Conservation (phyloP, 257 asterid species). For the Fraxinus pennsylvanica region DNA sequence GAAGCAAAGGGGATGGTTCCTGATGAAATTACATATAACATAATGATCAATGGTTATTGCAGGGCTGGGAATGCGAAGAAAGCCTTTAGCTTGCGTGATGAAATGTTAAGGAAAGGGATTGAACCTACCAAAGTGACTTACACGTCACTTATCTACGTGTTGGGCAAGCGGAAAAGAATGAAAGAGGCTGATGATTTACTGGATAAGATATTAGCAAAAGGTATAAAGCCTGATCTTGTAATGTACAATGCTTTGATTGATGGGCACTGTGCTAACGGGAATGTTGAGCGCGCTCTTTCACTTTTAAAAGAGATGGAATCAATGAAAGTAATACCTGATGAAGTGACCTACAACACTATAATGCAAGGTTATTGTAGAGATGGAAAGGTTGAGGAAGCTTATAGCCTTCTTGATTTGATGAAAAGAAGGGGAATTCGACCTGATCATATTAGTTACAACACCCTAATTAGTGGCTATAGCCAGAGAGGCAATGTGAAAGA, state of each 20-base stretch:
- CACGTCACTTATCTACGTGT: constrained; percentile 46
- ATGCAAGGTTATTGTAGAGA: constrained; percentile 55
- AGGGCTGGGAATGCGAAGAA: constrained; percentile 40
- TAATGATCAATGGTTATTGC: constrained; percentile 49
- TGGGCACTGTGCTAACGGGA: constrained; percentile 51
- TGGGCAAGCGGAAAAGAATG: constrained; percentile 53
- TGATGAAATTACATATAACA: constrained; percentile 52
- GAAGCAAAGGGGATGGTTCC: constrained; percentile 38
- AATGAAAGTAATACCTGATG: constrained; percentile 52
- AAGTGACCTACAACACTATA: constrained; percentile 48
- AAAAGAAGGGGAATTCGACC: constrained; percentile 45
- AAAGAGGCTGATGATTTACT: constrained; percentile 54
- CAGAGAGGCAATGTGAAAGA: constrained; percentile 39
- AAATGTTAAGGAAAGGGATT: constrained; percentile 49
- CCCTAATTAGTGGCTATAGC: constrained; percentile 50
- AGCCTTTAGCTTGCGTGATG: constrained; percentile 49
- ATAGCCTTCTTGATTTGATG: constrained; percentile 42
- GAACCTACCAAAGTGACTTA: constrained; percentile 50
- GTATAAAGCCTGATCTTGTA: constrained; percentile 50
- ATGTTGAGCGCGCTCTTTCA: constrained; percentile 41
- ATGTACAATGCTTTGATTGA: constrained; percentile 57
- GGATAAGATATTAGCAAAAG: constrained; percentile 36
- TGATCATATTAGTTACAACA: constrained; percentile 47
- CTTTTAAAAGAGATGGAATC: constrained; percentile 48
- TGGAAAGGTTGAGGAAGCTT: constrained; percentile 53